Evolutionary conservation across 139 green algal genomes (phyloP).

Genomic region (Auxenochlorella pyrenoidosa): DNA sequence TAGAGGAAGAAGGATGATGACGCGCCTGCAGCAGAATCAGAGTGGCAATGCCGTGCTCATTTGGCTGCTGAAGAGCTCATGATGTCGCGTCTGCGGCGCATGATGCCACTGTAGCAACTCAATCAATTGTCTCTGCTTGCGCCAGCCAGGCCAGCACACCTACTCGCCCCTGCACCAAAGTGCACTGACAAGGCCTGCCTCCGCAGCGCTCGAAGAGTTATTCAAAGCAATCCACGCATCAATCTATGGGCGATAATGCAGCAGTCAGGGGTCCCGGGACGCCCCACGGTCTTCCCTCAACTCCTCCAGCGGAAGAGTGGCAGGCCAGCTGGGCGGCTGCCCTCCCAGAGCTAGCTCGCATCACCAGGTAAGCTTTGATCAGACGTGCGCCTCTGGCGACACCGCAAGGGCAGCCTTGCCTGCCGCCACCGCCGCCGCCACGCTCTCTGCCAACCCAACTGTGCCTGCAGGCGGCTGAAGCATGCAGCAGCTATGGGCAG

Average conservation of each 20-base stretch:
- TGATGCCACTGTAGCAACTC: too few species aligned
- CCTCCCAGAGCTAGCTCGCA: not conserved
- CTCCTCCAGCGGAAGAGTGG: constrained; percentile 50
- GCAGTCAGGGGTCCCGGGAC: not conserved
- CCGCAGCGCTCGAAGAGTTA: too few species aligned
- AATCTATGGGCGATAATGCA: not conserved
- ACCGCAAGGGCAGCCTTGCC: not conserved
- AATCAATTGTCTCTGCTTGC: too few species aligned
- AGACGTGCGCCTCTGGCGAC: not conserved
- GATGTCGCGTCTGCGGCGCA: too few species aligned
- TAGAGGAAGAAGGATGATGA: too few species aligned
- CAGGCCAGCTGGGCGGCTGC: constrained; percentile 41
- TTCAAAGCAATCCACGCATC: too few species aligned
- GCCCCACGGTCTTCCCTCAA: constrained; percentile 1
- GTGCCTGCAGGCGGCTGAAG: constrained; percentile 28
- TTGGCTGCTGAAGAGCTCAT: too few species aligned
- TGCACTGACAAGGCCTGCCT: too few species aligned
- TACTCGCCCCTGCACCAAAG: too few species aligned
- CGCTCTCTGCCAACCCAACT: not conserved
- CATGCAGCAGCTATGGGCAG: not conserved
- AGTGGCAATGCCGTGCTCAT: too few species aligned
- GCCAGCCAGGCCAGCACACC: too few species aligned
- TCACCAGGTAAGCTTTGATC: not conserved
- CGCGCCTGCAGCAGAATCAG: too few species aligned
- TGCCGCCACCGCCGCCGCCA: not conserved